These are phyloP conservation scores for Penicillium silybi DNA, from an alignment of 495 filamentous ascomycete genomes.

Conservation along the genomic window DNA sequence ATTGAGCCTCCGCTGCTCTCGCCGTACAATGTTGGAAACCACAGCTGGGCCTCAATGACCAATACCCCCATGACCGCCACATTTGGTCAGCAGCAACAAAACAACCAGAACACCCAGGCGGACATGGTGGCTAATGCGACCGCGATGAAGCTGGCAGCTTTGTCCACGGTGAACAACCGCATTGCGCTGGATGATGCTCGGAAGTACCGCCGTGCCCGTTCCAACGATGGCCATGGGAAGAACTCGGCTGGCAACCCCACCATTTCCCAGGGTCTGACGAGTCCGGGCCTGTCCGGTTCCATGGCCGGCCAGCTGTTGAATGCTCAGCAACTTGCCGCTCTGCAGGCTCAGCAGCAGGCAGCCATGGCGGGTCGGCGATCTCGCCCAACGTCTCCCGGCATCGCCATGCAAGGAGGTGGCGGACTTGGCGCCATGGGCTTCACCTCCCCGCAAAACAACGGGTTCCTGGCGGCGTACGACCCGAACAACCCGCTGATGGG, in stretches of 20 bases:
- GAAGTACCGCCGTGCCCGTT: slow-evolving; percentile 87
- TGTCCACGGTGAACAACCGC: slow-evolving; percentile 97
- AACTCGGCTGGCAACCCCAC: slow-evolving; percentile 37
- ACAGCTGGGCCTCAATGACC: slow-evolving; percentile 97
- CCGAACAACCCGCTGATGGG: slow-evolving; percentile 67
- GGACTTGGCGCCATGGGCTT: slow-evolving; percentile 67
- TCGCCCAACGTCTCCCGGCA: slow-evolving; percentile 87
- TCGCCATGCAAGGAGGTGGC: slow-evolving; percentile 67
- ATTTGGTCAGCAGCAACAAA: slow-evolving; percentile 57
- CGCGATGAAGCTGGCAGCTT: slow-evolving; percentile 95
- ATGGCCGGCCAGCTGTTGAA: slow-evolving; percentile 83
- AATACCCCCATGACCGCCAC: slow-evolving; percentile 94
- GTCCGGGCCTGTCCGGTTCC: slow-evolving; percentile 58
- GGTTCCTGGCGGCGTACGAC: slow-evolving; percentile 88
- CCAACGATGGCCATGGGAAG: slow-evolving; percentile 71
- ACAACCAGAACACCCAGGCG: slow-evolving; percentile 59
- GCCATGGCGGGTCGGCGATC: slow-evolving; percentile 77
- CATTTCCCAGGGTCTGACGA: slow-evolving; percentile 50
- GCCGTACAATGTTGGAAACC: slow-evolving; percentile 76
- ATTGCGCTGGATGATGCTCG: slow-evolving; percentile 95
- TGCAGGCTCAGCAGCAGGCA: slow-evolving; percentile 80
- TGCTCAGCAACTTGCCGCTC: slow-evolving; percentile 77
- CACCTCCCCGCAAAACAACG: slow-evolving; percentile 90
- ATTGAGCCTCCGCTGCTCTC: slow-evolving; percentile 84
- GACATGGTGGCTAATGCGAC: slow-evolving; percentile 99